Percentiles rank a stretch among this genome's conserved stretches.
Conservation (phyloP, 768 basidiomycete species). For the Tricholoma matsutake region DNA sequence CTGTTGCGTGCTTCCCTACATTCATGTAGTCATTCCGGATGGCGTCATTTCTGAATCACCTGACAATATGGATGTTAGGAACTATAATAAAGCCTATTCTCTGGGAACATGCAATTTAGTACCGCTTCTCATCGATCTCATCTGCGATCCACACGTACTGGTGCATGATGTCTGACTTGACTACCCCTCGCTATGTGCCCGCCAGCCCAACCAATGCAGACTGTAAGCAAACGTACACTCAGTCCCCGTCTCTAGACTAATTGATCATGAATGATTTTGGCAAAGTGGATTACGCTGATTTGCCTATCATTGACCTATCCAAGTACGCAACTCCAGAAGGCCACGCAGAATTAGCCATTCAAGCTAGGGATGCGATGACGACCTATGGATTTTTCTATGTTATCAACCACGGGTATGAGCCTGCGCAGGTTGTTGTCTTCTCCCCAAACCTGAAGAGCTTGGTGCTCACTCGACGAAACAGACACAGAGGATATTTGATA, state of each 20-base stretch:
- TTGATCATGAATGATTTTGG: neutral
- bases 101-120: too few relatives aligned
- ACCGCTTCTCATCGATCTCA: neutral
- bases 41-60: too few relatives aligned
- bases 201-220: conserved; percentile 28
- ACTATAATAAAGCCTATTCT: too few relatives aligned
- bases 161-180: conserved; percentile 23
- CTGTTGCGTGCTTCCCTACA: too few relatives aligned
- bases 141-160: neutral
- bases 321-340: conserved; percentile 35
- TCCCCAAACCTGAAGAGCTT: neutral
- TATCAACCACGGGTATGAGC: conserved; percentile 43
- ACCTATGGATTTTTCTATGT: conserved; percentile 46
- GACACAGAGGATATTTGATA: conserved; percentile 45
- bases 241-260: neutral
- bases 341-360: conserved; percentile 32
- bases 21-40: too few relatives aligned
- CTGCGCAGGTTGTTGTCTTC: conserved; percentile 30
- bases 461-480: conserved; percentile 10
- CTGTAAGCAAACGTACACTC: conserved; percentile 16
- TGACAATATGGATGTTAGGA: too few relatives aligned
- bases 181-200: conserved; percentile 30
- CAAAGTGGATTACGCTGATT: conserved; percentile 41
- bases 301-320: conserved; percentile 51
- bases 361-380: conserved; percentile 44